Evolutionary conservation across 495 filamentous ascomycete species (phyloP).

Genomic region (Penicillium goetzii): DNA sequence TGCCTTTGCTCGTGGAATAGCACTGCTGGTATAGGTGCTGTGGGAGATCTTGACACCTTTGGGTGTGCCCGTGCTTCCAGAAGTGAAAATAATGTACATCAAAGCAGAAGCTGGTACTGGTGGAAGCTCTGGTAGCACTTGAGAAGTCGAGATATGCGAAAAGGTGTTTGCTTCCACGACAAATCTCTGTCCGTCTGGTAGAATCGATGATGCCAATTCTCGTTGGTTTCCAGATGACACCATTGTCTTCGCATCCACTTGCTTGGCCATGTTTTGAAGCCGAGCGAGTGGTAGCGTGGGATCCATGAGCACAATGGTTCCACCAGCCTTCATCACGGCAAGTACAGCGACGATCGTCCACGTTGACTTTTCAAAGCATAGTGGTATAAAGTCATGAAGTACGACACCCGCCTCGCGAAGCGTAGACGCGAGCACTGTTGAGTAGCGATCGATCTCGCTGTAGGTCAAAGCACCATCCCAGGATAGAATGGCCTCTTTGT

Average conservation of each 20-base stretch:
- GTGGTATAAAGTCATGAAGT: conserved; percentile 40
- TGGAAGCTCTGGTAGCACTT: conserved; percentile 19
- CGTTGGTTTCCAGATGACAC: conserved; percentile 36
- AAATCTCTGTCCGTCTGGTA: conserved; percentile 33
- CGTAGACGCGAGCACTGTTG: conserved; percentile 33
- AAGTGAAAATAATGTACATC: conserved; percentile 56
- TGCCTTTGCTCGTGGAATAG: conserved; percentile 40
- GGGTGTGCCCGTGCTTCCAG: conserved; percentile 57
- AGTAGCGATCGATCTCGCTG: conserved; percentile 43
- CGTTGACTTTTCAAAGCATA: conserved; percentile 54
- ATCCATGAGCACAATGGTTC: conserved; percentile 45
- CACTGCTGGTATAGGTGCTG: conserved; percentile 46
- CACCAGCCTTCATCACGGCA: conserved; percentile 49
- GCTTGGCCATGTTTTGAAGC: conserved; percentile 42
- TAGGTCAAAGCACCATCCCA: conserved; percentile 56
- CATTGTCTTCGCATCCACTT: conserved; percentile 41
- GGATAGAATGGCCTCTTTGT: conserved; percentile 45
- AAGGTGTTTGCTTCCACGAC: conserved; percentile 34
- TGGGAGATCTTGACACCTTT: conserved; percentile 60
- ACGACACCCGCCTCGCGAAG: conserved; percentile 36
- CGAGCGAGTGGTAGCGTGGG: conserved; percentile 43
- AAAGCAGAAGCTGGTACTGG: conserved; percentile 35
- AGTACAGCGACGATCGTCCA: conserved; percentile 52
- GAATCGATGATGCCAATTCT: conserved; percentile 30
- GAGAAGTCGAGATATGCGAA: conserved; percentile 4